A percentile compares a stretch with the other conserved stretches of the same genome.
These are phyloP conservation scores for Castanea sativa DNA, from an alignment of 306 rosid species.

Conservation along the genomic window DNA sequence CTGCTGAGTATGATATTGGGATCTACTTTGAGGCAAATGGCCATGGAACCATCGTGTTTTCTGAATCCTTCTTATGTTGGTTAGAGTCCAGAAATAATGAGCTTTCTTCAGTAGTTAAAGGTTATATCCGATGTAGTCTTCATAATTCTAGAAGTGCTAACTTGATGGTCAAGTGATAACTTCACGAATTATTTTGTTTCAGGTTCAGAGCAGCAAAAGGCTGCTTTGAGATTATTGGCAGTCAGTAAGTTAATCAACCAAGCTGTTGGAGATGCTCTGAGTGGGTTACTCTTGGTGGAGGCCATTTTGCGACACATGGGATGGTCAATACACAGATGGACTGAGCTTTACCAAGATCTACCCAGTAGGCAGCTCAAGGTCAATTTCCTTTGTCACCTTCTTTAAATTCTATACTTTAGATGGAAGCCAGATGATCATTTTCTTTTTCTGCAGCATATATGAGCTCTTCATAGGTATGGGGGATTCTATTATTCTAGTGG, in stretches of 20 bases:
- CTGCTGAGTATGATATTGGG: conserved; percentile 75
- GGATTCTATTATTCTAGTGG: background rate
- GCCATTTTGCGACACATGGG: conserved; percentile 68
- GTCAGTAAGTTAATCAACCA: conserved; percentile 79
- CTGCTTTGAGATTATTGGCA: conserved; percentile 73
- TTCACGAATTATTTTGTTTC: conserved; percentile 17
- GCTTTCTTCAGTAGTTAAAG: conserved; percentile 51
- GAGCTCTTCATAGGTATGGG: background rate
- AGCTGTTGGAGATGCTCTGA: conserved; percentile 93
- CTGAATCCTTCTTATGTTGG: conserved; percentile 56
- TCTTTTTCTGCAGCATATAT: background rate
- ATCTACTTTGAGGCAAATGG: conserved; percentile 99
- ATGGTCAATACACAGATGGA: conserved; percentile 83
- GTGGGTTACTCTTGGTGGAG: conserved; percentile 91
- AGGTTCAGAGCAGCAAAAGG: conserved; percentile 72
- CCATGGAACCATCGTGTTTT: conserved; percentile 87
- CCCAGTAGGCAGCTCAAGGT: conserved; percentile 98
- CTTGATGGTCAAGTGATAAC: conserved; percentile 14
- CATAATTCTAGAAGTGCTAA: conserved; percentile 18
- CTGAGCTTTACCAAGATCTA: conserved; percentile 78
- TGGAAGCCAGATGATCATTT: background rate
- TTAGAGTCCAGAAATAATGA: conserved; percentile 43
- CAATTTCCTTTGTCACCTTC: conserved; percentile 9
- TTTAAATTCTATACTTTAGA: background rate
- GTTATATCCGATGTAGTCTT: conserved; percentile 31